Conservation (phyloP, 164 flowering plant species). For the Tetrastigma voinierianum region DNA sequence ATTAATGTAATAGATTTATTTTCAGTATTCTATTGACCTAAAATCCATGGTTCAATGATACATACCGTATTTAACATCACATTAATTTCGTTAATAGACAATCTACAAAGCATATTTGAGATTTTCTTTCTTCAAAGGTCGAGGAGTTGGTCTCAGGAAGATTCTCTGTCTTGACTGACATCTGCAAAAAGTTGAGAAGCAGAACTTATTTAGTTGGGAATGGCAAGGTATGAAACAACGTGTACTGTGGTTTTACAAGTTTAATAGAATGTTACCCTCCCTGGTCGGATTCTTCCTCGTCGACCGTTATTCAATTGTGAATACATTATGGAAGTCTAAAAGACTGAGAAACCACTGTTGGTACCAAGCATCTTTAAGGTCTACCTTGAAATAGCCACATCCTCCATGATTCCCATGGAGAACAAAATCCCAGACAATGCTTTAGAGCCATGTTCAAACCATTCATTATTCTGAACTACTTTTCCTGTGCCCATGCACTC, state of each 20-base stretch:
- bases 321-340: too few species aligned
- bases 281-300: too few species aligned
- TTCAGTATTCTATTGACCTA: neutral
- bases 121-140: constrained; percentile 41
- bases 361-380: too few species aligned
- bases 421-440: too few species aligned
- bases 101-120: too few species aligned
- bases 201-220: constrained; percentile 96
- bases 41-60: neutral
- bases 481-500: neutral
- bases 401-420: too few species aligned
- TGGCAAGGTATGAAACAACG: constrained; percentile 85
- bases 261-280: neutral
- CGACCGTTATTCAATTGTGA: too few species aligned
- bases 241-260: neutral
- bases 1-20: neutral
- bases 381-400: too few species aligned
- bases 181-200: constrained; percentile 82
- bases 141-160: constrained; percentile 86
- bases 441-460: too few species aligned
- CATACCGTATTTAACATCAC: neutral
- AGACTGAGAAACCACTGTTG: too few species aligned
- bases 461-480: too few species aligned
- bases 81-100: neutral
- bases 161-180: constrained; percentile 87